These are phyloP conservation scores for Termitomyces sp. DNA, from an alignment of 768 basidiomycete species.

Conservation along the genomic window DNA sequence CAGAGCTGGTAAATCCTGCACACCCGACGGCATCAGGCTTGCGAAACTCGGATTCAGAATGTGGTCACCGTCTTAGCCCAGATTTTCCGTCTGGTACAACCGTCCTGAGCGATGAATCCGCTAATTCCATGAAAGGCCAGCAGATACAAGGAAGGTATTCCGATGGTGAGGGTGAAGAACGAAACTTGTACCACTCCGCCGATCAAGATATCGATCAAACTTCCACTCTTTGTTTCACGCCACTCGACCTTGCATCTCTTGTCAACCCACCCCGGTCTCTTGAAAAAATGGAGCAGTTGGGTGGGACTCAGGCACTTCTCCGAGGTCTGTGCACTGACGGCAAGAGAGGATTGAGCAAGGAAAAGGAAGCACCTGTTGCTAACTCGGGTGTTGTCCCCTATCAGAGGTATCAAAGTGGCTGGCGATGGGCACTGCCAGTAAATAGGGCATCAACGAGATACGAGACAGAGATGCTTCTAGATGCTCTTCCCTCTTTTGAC, in stretches of 20 bases:
- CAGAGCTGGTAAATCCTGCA: slow-evolving; percentile 8
- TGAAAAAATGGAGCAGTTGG: slow-evolving; percentile 59
- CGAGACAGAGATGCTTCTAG: slow-evolving; percentile 24
- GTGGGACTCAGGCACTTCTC: slow-evolving; percentile 67
- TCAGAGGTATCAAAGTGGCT: slow-evolving; percentile 15
- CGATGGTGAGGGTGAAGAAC: slow-evolving; percentile 19
- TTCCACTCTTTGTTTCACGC: slow-evolving; percentile 73
- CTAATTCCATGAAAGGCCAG: slow-evolving; percentile 19
- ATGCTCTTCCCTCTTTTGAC: slow-evolving; percentile 50
- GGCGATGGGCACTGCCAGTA: slow-evolving; percentile 17
- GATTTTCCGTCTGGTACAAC: slow-evolving; percentile 52
- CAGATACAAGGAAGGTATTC: slow-evolving; percentile 22
- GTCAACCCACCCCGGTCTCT: slow-evolving; percentile 82
- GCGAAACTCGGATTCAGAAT: slow-evolving; percentile 65
- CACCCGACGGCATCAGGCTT: too few relatives aligned
- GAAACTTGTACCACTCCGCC: slow-evolving; percentile 30
- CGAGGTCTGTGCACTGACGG: slow-evolving; percentile 69
- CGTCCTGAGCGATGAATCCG: slow-evolving; percentile 40
- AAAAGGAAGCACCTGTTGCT: slow-evolving; percentile 1
- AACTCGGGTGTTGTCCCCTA: slow-evolving; percentile 12
- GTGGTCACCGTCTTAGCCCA: slow-evolving; percentile 45
- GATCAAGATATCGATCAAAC: too few relatives aligned
- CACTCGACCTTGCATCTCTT: slow-evolving; percentile 73
- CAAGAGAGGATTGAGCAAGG: slow-evolving; percentile 42
- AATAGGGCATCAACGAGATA: slow-evolving; percentile 23